These are phyloP conservation scores for Leucocoprinus leucothites DNA, from an alignment of 768 basidiomycete genomes.

Conservation along the genomic window DNA sequence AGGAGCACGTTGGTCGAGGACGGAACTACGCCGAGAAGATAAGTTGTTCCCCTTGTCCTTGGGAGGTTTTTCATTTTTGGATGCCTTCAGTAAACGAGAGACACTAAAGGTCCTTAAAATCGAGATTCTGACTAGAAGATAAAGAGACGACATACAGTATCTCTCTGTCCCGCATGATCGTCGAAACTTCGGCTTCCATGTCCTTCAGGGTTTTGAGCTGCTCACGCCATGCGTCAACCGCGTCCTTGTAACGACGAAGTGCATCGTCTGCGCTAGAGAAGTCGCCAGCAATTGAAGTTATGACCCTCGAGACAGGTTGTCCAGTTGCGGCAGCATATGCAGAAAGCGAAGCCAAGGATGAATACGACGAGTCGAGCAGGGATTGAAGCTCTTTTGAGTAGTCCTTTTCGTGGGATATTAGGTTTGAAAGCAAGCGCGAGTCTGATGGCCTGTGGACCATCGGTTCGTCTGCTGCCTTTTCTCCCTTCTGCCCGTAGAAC, in stretches of 20 bases:
- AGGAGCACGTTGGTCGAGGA: constrained; percentile 34
- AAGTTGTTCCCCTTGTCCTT: constrained; percentile 23
- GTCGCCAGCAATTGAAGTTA: constrained; percentile 54
- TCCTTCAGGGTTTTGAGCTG: constrained; percentile 56
- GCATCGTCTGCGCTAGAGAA: constrained; percentile 69
- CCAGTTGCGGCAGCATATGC: constrained; percentile 72
- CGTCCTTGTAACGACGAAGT: constrained; percentile 53
- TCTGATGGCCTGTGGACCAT: constrained; percentile 78
- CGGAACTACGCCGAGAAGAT: constrained; percentile 35
- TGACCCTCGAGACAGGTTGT: constrained; percentile 48
- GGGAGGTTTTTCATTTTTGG: constrained; percentile 44
- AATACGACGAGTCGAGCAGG: constrained; percentile 56
- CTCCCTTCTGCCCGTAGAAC: neutral
- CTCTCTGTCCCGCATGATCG: constrained; percentile 71
- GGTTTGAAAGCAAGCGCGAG: constrained; percentile 66
- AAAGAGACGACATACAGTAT: constrained; percentile 59
- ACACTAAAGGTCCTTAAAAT: constrained; percentile 41
- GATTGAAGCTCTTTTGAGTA: constrained; percentile 58
- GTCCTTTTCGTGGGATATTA: constrained; percentile 69
- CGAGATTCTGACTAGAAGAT: neutral
- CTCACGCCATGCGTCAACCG: constrained; percentile 65
- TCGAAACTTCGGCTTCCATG: constrained; percentile 71
- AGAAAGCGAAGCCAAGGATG: constrained; percentile 61
- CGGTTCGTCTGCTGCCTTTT: constrained; percentile 5
- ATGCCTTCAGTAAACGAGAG: constrained; percentile 75